phyloP scores from a whole-genome alignment of 2,329 filamentous ascomycete species.

The Ophioceras dolichostomum region DNA sequence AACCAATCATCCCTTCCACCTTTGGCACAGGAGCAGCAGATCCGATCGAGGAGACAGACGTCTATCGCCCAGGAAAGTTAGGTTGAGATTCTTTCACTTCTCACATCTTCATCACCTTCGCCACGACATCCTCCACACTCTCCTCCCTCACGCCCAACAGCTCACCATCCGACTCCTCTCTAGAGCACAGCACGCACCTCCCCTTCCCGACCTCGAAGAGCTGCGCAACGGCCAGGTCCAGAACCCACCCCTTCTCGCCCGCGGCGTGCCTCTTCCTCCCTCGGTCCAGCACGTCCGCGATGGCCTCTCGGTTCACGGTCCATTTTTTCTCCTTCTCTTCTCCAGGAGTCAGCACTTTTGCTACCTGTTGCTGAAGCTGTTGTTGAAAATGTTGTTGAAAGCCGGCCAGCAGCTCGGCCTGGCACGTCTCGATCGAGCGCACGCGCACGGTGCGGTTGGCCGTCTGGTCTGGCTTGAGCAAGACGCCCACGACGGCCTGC shows the following conservation, averaged over 20 bases:
- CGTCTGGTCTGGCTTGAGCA: constrained; percentile 34
- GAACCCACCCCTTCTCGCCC: constrained; percentile 11
- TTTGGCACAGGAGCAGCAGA: too few relatives aligned
- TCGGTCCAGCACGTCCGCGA: constrained; percentile 1
- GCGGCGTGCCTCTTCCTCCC: constrained; percentile 10
- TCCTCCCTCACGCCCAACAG: constrained; percentile 15
- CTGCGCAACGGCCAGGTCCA: constrained; percentile 17
- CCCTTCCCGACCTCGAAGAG: constrained; percentile 16
- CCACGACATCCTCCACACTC: constrained; percentile 12
- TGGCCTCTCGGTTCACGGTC: not conserved
- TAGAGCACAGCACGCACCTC: constrained; percentile 13
- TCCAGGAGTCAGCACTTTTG: too few relatives aligned
- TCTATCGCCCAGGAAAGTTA: too few relatives aligned
- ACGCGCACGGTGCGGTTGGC: constrained; percentile 44
- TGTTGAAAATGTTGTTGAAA: not conserved
- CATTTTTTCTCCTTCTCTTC: too few relatives aligned
- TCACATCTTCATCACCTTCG: constrained; percentile 12
- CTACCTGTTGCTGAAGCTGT: not conserved
- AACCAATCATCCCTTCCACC: too few relatives aligned
- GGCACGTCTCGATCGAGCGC: constrained; percentile 39
- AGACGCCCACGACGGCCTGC: constrained; percentile 32
- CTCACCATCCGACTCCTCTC: constrained; percentile 12
- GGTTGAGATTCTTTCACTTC: too few relatives aligned
- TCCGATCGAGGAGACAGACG: too few relatives aligned
- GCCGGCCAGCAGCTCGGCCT: constrained; percentile 35